Base-by-base conservation (phyloP, 2,329 filamentous ascomycete genomes). In the Talaromyces atroroseus region DNA sequence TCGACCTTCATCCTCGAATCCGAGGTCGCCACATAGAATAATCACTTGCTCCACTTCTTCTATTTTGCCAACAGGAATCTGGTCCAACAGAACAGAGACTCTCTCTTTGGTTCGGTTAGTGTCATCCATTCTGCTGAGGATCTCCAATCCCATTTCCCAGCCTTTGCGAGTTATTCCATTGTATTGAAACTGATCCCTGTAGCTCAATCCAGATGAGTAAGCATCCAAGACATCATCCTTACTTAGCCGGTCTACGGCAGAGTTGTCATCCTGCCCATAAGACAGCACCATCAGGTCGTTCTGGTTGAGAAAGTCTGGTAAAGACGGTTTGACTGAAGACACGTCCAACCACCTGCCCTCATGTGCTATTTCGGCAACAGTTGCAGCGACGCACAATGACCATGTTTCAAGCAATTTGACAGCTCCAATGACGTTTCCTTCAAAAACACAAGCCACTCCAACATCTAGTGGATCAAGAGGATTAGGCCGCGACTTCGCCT, bases 71-170 rank as follows among this genome's bases (percentile, higher is more conserved):
- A 92, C 79, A 40, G 86, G 79, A n/a, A 97, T 77, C 21, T 86
- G 78, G 55, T 87, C 82, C 45, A 96, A 78, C 59, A 96, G 76
- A 58, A 87, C 82, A 42, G 85, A 81, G 11, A 96, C 88, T 58
- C 86, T 86, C 61, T 87, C 82, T 66, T 89, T 86, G 7, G 89
- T 89, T 50, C 83, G 81, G 49, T 83, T 78, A 0, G 81, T 78
- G 58, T 91, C 85, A 66, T 95, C 88, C 68, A 97, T 81, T 54
- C 92, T 84, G 10, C 88, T 89, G 47, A 96, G 78, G 11, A 96
- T 82, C 58, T 90, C 84, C 45, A 96, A 85, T 0, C 91, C 88
- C 66, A 96, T 75, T 74, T 96, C 90, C 92, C 92, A 97, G 8
- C 92, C 92, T 63, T 92, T 86, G 38, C 81, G 77, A 14, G 72